Evolutionary conservation across 257 asterid species (phyloP).

Genomic region (Solanum appendiculatum): DNA sequence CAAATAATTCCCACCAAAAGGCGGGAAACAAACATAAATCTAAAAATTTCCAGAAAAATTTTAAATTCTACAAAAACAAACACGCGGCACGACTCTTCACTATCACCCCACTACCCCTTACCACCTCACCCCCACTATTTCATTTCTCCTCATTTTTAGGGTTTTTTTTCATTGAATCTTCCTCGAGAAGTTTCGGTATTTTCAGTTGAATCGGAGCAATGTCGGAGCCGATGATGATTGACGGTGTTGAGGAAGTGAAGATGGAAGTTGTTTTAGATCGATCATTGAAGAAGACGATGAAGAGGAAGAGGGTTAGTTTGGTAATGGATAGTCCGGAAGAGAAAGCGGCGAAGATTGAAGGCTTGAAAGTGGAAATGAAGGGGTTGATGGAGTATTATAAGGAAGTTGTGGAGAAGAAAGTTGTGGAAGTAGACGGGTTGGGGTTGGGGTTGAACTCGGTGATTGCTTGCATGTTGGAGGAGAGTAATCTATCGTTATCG

Average conservation of each 20-base stretch:
- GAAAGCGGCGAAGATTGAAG: conserved; percentile 29
- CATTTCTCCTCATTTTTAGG: neutral
- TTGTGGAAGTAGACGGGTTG: conserved; percentile 17
- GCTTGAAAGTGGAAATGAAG: conserved; percentile 41
- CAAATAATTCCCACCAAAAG: neutral
- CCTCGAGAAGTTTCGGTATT: neutral
- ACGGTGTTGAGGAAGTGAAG: neutral
- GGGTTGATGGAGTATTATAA: conserved; percentile 35
- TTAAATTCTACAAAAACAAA: neutral
- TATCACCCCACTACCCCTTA: neutral
- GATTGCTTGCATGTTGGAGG: conserved; percentile 72
- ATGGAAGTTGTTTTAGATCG: neutral
- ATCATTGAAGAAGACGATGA: conserved; percentile 6
- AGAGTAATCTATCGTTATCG: conserved; percentile 62
- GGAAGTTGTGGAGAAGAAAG: conserved; percentile 19
- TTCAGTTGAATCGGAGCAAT: conserved; percentile 2
- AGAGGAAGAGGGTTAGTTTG: conserved; percentile 23
- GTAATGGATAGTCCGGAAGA: conserved; percentile 23
- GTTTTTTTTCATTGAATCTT: neutral
- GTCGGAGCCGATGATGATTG: conserved; percentile 19
- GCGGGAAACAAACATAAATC: neutral
- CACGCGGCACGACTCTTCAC: neutral
- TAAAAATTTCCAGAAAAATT: neutral
- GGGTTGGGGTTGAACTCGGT: conserved; percentile 26
- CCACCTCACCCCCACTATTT: neutral